Evolutionary conservation across 78 protist species (phyloP).

Genomic region (Corallochytrium limacisporum): DNA sequence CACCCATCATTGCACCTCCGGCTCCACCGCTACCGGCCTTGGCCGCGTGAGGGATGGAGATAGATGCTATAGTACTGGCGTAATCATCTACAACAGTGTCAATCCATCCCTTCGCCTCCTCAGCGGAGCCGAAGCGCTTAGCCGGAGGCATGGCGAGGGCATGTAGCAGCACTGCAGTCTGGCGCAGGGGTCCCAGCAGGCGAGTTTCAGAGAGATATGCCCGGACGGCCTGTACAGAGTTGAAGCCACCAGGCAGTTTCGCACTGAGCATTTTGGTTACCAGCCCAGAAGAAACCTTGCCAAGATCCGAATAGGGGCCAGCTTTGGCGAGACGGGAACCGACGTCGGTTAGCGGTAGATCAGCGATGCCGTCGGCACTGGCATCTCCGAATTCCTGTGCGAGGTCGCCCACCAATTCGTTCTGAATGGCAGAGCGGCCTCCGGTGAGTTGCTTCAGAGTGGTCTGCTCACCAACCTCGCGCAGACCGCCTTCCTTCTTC

Average conservation of each 20-base stretch:
- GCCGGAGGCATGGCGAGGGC: slow-evolving; percentile 23
- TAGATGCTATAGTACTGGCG: not conserved
- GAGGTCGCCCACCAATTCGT: slow-evolving; percentile 47
- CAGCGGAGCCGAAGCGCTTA: slow-evolving; percentile 21
- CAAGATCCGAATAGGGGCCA: slow-evolving; percentile 2
- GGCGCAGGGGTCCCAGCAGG: slow-evolving; percentile 7
- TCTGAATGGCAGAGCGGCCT: slow-evolving; percentile 43
- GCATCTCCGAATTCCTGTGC: slow-evolving; percentile 18
- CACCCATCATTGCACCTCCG: not conserved
- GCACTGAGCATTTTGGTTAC: not conserved
- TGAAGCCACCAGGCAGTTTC: slow-evolving; percentile 36
- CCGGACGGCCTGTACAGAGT: not conserved
- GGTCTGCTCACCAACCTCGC: not conserved
- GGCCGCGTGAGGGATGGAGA: not conserved
- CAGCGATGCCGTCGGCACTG: slow-evolving; percentile 9
- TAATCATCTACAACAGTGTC: not conserved
- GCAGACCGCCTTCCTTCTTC: not conserved
- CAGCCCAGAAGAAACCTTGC: slow-evolving; percentile 1
- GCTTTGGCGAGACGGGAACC: too few species aligned
- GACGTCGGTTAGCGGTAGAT: slow-evolving; percentile 14
- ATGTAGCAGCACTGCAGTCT: slow-evolving; percentile 21
- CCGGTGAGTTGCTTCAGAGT: slow-evolving; percentile 29
- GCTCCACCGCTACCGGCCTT: not conserved
- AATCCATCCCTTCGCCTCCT: slow-evolving; percentile 11
- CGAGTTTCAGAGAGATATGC: not conserved